phyloP scores from a whole-genome alignment of 1,284 basidiomycete genomes.

The Grifola frondosa region DNA sequence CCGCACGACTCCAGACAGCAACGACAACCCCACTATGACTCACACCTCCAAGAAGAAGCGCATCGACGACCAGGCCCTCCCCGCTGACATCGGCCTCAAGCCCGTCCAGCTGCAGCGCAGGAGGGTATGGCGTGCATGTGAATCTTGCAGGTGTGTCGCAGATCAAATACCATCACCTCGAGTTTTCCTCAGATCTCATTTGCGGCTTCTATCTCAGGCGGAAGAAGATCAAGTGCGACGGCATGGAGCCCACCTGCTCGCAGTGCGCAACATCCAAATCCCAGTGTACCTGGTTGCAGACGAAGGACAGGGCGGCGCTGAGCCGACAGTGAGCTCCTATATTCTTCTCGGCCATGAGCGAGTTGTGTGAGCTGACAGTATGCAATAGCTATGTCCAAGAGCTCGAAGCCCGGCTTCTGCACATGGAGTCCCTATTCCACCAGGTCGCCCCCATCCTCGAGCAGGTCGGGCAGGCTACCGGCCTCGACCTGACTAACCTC shows the following conservation, averaged over 20 bases:
- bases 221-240: conserved; percentile 90
- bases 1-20: conserved; percentile 45
- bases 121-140: conserved; percentile 80
- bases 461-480: conserved; percentile 50
- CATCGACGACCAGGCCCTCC: conserved; percentile 52
- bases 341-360: too few relatives aligned
- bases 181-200: conserved; percentile 3
- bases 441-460: conserved; percentile 77
- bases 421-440: conserved; percentile 79
- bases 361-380: too few relatives aligned
- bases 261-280: conserved; percentile 73
- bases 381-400: conserved; percentile 86
- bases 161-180: conserved; percentile 1
- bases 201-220: conserved; percentile 45
- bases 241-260: conserved; percentile 78
- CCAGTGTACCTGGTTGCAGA: conserved; percentile 82
- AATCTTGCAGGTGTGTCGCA: conserved; percentile 71
- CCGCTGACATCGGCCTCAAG: conserved; percentile 59
- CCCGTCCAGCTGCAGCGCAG: conserved; percentile 74
- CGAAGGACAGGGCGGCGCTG: conserved; percentile 80
- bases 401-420: conserved; percentile 77
- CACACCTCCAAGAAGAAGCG: conserved; percentile 70
- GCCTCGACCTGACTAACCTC: conserved; percentile 39
- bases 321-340: conserved; percentile 71
- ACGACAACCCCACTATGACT: conserved; percentile 39